These are phyloP conservation scores for Saccharomyces mikatae DNA, from an alignment of 805 yeast species.

Conservation along the genomic window DNA sequence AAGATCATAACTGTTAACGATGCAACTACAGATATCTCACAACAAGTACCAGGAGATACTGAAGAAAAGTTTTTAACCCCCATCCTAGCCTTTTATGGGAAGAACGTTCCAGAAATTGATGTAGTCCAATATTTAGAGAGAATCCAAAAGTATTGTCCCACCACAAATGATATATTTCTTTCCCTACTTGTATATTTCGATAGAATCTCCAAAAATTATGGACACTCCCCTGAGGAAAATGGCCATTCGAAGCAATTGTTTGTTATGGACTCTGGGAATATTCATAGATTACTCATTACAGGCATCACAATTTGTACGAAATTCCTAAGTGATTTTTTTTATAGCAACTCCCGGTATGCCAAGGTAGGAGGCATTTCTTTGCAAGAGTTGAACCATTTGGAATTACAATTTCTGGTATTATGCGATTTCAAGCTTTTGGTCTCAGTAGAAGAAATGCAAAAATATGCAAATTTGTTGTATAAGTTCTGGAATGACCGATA, in stretches of 20 bases:
- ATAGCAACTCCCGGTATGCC: slow-evolving; percentile 89
- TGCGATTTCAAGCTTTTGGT: slow-evolving; percentile 83
- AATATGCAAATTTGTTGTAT: slow-evolving; percentile 77
- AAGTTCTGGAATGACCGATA: slow-evolving; percentile 60
- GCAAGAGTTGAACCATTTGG: slow-evolving; percentile 87
- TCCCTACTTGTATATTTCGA: slow-evolving; percentile 89
- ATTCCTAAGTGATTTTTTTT: slow-evolving; percentile 88
- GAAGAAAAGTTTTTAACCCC: slow-evolving; percentile 35
- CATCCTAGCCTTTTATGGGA: slow-evolving; percentile 88
- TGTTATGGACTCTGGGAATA: slow-evolving; percentile 92
- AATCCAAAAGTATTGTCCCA: slow-evolving; percentile 93
- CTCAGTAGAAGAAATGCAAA: slow-evolving; percentile 80
- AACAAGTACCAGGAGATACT: slow-evolving; percentile 29
- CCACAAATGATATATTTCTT: slow-evolving; percentile 90
- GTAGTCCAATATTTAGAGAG: slow-evolving; percentile 83
- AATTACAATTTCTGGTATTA: slow-evolving; percentile 75
- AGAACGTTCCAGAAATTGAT: slow-evolving; percentile 89
- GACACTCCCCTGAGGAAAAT: not conserved
- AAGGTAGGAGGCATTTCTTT: slow-evolving; percentile 92
- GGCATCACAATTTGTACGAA: slow-evolving; percentile 94
- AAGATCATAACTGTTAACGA: slow-evolving; percentile 5
- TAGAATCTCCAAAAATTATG: slow-evolving; percentile 63
- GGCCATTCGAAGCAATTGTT: slow-evolving; percentile 45
- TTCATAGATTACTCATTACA: slow-evolving; percentile 86
- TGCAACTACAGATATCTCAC: not conserved